Base-by-base conservation (phyloP, 352 stramenopile genomes). In the Thraustotheca clavata region DNA sequence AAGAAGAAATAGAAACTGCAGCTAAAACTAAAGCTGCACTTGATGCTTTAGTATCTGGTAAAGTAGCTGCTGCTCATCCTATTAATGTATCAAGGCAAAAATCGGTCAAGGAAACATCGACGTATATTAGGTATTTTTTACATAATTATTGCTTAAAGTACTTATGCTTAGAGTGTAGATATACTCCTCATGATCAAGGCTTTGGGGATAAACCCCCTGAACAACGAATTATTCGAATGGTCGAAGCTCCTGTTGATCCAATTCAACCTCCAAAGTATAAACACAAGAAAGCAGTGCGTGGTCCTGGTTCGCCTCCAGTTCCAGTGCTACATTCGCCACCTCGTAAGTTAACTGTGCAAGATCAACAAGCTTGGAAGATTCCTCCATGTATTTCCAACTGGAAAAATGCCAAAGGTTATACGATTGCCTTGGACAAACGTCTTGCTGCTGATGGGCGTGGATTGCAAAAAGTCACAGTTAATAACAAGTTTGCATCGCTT, bases 211-310 rank as follows among this genome's bases (percentile, higher is more conserved):
- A 75, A 40, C 16, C 34, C 49, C 72, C 73, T 34, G 75, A 95
- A 62, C 91, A 99, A 76, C 88, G 97, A 40, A 96, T 99, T 63
- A 98, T 99, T 69, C 91, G 96, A 71, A 98, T 99, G 89, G 96
- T 99, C 35, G 96, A 98, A 0, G 89, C 91, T n/a, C 92, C 97
- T 57, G 91, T 98, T 59, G 97, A 99, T 83, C 97, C 97, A 3
- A 98, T 99, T 88, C 96, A 99, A 73, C 97, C 97, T 43, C 96
- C 97, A 11, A 99, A 99, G 76, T 98, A 99, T 72, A 97, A 98
- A 75, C 96, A 99, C 73, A 96, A 96, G 47, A 99, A 99, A 75
- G 93, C 97, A 0, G 96, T 98, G 59, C 77, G 80, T 29, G 78
- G 94, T 38, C 73, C 91, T 67, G 65, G 91, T 83, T 89, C 82